A percentile compares a stretch with the other conserved stretches of the same genome.
These are phyloP conservation scores for Fusarium redolens DNA, from an alignment of 2,329 filamentous ascomycete species.

Conservation along the genomic window DNA sequence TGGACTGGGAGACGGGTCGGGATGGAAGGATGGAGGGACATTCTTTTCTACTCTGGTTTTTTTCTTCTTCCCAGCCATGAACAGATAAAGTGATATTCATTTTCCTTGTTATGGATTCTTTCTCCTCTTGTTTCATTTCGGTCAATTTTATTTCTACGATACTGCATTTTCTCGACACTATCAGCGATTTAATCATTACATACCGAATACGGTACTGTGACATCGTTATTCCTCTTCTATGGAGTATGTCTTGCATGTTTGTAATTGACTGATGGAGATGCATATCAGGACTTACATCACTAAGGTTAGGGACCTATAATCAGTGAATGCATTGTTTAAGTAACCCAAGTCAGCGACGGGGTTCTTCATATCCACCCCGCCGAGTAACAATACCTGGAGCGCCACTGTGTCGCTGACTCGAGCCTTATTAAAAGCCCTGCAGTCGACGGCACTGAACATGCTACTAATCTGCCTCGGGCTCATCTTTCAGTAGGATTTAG, in stretches of 20 bases:
- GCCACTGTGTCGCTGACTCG: constrained; percentile 20
- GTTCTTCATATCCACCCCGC: neutral
- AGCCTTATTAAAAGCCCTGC: neutral
- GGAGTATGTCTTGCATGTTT: neutral
- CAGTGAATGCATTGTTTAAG: constrained; percentile 9
- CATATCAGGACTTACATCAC: constrained; percentile 2
- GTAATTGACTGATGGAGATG: constrained; percentile 13
- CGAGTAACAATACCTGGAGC: neutral
- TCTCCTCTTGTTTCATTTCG: neutral
- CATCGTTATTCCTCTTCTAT: neutral
- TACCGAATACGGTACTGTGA: neutral
- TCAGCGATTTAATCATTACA: neutral
- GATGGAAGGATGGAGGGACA: constrained; percentile 25
- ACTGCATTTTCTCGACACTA: neutral
- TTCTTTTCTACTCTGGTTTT: constrained; percentile 23
- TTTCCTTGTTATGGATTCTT: neutral
- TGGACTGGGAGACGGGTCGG: constrained; percentile 7
- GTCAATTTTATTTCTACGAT: neutral
- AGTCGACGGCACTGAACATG: neutral
- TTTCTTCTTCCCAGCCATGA: neutral
- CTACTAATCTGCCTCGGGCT: constrained; percentile 2
- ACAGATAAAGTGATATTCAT: neutral
- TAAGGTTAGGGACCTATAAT: neutral
- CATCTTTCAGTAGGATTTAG: constrained; percentile 26
- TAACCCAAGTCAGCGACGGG: neutral